These are phyloP conservation scores for Trametes villosa DNA, from an alignment of 768 basidiomycete genomes.

Conservation along the genomic window DNA sequence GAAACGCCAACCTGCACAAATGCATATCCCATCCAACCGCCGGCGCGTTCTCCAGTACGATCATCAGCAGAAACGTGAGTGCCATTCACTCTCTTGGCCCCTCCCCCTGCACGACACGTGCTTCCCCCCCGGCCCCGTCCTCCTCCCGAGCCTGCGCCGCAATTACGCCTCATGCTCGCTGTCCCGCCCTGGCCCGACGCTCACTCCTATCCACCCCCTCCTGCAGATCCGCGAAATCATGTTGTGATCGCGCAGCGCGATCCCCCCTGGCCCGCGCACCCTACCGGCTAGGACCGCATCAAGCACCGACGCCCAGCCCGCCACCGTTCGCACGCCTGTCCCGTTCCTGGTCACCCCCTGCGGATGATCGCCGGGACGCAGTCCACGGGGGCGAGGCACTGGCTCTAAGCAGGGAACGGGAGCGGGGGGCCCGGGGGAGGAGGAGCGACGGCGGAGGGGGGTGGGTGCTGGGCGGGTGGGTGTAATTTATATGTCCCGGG, in stretches of 20 bases:
- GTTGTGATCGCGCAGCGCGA: constrained; percentile 38
- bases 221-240: constrained; percentile 56
- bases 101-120: constrained; percentile 7
- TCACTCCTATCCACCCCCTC: neutral
- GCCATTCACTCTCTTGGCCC: constrained; percentile 2
- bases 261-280: neutral
- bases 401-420: neutral
- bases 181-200: neutral
- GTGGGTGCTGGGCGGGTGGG: neutral
- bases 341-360: neutral
- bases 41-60: constrained; percentile 47
- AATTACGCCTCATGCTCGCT: constrained; percentile 7
- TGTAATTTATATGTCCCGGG: constrained; percentile 15
- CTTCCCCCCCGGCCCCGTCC: neutral
- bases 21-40: neutral
- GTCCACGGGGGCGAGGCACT: too few relatives aligned
- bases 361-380: neutral
- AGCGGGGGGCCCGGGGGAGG: neutral
- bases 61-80: constrained; percentile 76
- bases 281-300: neutral
- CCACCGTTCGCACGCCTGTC: neutral
- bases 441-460: neutral
- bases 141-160: neutral
- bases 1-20: constrained; percentile 2
- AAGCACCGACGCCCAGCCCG: neutral